phyloP scores from a whole-genome alignment of 2,329 filamentous ascomycete species.

The Westerdykella ornata region DNA sequence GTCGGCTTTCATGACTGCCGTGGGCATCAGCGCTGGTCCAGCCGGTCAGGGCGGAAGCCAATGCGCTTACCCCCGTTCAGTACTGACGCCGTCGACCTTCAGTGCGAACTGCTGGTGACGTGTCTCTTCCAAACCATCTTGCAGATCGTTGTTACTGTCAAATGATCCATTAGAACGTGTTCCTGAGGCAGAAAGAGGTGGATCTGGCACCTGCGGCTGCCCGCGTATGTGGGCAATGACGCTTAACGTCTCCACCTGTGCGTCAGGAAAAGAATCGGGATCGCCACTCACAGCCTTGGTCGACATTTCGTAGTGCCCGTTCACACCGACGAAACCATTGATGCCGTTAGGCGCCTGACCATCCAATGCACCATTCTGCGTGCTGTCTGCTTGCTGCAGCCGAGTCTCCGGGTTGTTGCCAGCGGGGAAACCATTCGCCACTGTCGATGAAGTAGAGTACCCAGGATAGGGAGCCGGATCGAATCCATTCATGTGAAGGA shows the following conservation, averaged over 20 bases:
- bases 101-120: slow-evolving; percentile 35
- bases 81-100: slow-evolving; percentile 31
- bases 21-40: slow-evolving; percentile 16
- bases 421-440: slow-evolving; percentile 26
- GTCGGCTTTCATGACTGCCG: slow-evolving; percentile 17
- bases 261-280: slow-evolving; percentile 47
- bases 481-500: slow-evolving; percentile 34
- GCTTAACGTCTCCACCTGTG: slow-evolving; percentile 47
- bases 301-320: slow-evolving; percentile 25
- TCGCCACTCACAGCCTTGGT: slow-evolving; percentile 32
- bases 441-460: slow-evolving; percentile 21
- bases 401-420: slow-evolving; percentile 12
- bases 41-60: slow-evolving; percentile 5
- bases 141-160: slow-evolving; percentile 45
- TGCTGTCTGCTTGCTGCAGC: slow-evolving; percentile 8
- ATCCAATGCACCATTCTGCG: slow-evolving; percentile 14
- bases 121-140: slow-evolving; percentile 42
- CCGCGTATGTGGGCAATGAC: slow-evolving; percentile 47
- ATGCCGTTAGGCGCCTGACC: slow-evolving; percentile 12
- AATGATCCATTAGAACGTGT: slow-evolving; percentile 53
- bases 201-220: slow-evolving; percentile 26
- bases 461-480: slow-evolving; percentile 25
- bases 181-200: slow-evolving; percentile 30
- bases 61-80: slow-evolving; percentile 26
- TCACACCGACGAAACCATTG: slow-evolving; percentile 16